Base-by-base conservation (phyloP, 164 flowering plant genomes). In the Tinospora cordifolia region DNA sequence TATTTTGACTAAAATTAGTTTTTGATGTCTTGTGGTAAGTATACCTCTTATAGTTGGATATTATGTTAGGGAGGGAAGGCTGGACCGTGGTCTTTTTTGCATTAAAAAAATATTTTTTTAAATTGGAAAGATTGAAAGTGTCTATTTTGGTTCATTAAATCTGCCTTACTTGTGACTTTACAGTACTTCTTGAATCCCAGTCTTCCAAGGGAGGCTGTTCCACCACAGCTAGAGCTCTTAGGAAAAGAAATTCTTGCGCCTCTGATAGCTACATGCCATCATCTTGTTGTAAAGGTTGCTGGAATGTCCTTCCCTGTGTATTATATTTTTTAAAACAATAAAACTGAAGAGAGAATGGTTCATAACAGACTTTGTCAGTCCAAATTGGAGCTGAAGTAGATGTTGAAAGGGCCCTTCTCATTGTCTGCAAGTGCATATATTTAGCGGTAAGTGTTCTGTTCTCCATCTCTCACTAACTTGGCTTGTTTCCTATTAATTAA, bases 161-260 rank as follows among this genome's bases (percentile, higher is more conserved):
- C 54, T n/a, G 5, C 25, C 64, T 69, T 68, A 49, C 39, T 63
- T 74, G 57, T 22, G 62, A 39, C 27, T 63, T 77, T 69, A 73
- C 88, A 91, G 97, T 91, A 91, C 63, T 91, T 89, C 73, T 78
- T 89, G 74, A 84, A 87, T 76, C 93, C 97, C 36, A 83, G 86
- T 81, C 81, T 84, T 75, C 83, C 82, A 24, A 88, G 80, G 84
- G 97, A 91, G 85, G 85, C 93, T n/a, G 89, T 91, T 41, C 93
- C 97, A 47, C 84, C 78, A 8, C 90, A 87, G 74, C 79, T 91
- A 30, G 92, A 91, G 80, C 78, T 82, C 51, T 83, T 91, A 65
- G 81, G 80, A 13, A 76, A 79, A 65, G 90, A 87, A 70, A 85
- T 91, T 79, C 81, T 91, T 71, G 85, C 76, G 14, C 93, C 97